Evolutionary conservation across 2,329 filamentous ascomycete species (phyloP), one percentile per base, ranked within the genome.

Genomic region (Cercospora zeina): DNA sequence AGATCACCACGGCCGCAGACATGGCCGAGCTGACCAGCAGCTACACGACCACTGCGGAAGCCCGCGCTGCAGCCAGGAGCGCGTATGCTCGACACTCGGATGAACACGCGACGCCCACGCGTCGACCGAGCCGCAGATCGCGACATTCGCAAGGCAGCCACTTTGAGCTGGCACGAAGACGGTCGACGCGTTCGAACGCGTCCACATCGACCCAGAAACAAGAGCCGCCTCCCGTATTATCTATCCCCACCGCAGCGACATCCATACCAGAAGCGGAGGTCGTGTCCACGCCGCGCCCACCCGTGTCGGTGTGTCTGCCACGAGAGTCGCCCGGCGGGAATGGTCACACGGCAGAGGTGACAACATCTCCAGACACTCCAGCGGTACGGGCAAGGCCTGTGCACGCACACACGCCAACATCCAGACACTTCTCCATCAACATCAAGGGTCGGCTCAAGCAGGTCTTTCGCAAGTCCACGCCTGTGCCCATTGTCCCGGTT

Each of bases 391-490:
- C 56, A 19, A 34, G 19, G 42, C 19, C 45, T 24, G 45, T 34
- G 9, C 39, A 37, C 24, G 30, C 45, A 19, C 4, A 58, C 45
- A 50, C 42, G 24, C 56, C 42, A 8, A 50, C 56, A 55, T 83
- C 84, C 10, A 81, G 88, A 24, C 86, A 85, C 33, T 83, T 86
- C 13, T 90, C 88, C 0, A 81, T 79, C 14, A 83, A 82, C 0
- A 69, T 91, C 39, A 88, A 82, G 69, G 82, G 79, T 53, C 89
- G 81, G 62, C 69, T 91, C 62, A 88, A 82, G 72, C 82, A 75
- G 37, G 77, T 87, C 0, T 86, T 89, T 65, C 77, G 78, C 27
- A 74, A 79, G 16, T 66, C 56, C 8, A 58, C 56, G 5, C 31
- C 56, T n/a, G 30, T 19, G 24, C 42, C 21, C 33, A 27, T 50